A percentile compares a stretch with the other conserved stretches of the same genome.
phyloP scores from a whole-genome alignment of 257 asterid species.

The Fraxinus pennsylvanica region DNA sequence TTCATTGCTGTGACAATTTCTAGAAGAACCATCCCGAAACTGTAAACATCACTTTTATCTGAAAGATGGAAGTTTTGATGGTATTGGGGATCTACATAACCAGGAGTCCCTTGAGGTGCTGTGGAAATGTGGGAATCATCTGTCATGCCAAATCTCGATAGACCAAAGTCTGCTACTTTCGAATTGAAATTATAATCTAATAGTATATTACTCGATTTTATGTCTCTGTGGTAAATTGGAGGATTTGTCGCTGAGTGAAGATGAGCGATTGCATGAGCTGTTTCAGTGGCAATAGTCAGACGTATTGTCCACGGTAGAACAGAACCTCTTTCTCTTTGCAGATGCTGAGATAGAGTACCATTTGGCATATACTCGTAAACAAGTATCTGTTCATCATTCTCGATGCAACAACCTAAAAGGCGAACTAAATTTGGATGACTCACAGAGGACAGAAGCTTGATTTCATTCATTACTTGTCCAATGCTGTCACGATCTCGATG shows the following conservation, averaged over 20 bases:
- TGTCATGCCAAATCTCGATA: slow-evolving; percentile 66
- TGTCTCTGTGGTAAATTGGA: slow-evolving; percentile 73
- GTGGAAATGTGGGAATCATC: slow-evolving; percentile 79
- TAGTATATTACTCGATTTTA: slow-evolving; percentile 72
- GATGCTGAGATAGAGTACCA: slow-evolving; percentile 76
- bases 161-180: slow-evolving; percentile 76
- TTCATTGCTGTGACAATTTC: slow-evolving; percentile 65
- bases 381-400: slow-evolving; percentile 65
- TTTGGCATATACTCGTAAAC: slow-evolving; percentile 73
- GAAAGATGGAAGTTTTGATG: slow-evolving; percentile 78
- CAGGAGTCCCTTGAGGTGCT: slow-evolving; percentile 82
- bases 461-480: slow-evolving; percentile 73
- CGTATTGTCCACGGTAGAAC: slow-evolving; percentile 71
- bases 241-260: slow-evolving; percentile 68
- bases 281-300: slow-evolving; percentile 66
- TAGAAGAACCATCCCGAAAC: slow-evolving; percentile 73
- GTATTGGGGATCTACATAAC: slow-evolving; percentile 77
- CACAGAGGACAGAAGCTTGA: slow-evolving; percentile 73
- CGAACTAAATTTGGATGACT: slow-evolving; percentile 75
- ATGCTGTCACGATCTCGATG: slow-evolving; percentile 50
- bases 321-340: slow-evolving; percentile 54
- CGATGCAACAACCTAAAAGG: slow-evolving; percentile 68
- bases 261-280: slow-evolving; percentile 68
- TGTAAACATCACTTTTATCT: slow-evolving; percentile 76
- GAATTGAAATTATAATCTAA: slow-evolving; percentile 59